phyloP scores from a whole-genome alignment of 2,329 filamentous ascomycete species.

The Nemania serpens region DNA sequence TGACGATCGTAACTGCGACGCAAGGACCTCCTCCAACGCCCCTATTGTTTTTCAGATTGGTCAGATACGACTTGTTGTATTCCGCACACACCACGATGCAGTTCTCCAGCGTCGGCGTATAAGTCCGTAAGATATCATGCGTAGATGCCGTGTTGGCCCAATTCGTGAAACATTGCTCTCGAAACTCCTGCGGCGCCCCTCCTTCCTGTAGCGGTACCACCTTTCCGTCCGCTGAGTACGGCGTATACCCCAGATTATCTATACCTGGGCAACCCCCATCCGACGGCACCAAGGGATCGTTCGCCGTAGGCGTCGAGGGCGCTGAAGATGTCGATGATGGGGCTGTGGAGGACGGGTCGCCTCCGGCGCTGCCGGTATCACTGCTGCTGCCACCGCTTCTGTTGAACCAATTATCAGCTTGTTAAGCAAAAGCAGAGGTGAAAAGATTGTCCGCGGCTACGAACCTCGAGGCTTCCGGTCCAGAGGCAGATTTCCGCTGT shows the following conservation, averaged over 20 bases:
- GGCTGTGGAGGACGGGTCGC: neutral
- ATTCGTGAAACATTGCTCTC: slow-evolving; percentile 36
- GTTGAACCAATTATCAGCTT: neutral
- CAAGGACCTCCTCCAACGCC: slow-evolving; percentile 37
- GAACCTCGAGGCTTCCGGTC: slow-evolving; percentile 21
- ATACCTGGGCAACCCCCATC: slow-evolving; percentile 35
- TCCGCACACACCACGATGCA: slow-evolving; percentile 37
- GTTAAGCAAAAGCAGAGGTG: neutral
- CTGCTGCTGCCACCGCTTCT: neutral
- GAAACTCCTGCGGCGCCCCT: slow-evolving; percentile 29
- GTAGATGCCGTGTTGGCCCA: slow-evolving; percentile 27
- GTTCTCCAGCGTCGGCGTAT: slow-evolving; percentile 35
- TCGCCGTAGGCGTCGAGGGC: slow-evolving; percentile 4
- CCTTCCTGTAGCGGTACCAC: slow-evolving; percentile 30
- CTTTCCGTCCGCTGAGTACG: slow-evolving; percentile 35
- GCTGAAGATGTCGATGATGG: slow-evolving; percentile 11
- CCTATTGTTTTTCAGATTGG: slow-evolving; percentile 21
- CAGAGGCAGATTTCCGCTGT: slow-evolving; percentile 23
- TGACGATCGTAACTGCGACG: slow-evolving; percentile 34
- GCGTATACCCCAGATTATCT: slow-evolving; percentile 29
- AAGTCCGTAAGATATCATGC: slow-evolving; percentile 34
- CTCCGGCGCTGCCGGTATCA: neutral
- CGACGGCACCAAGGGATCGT: slow-evolving; percentile 26
- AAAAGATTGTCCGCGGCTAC: neutral
- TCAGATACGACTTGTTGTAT: slow-evolving; percentile 35